These are phyloP conservation scores for Polyporus tsugae DNA, from an alignment of 1,284 basidiomycete genomes.

Conservation along the genomic window DNA sequence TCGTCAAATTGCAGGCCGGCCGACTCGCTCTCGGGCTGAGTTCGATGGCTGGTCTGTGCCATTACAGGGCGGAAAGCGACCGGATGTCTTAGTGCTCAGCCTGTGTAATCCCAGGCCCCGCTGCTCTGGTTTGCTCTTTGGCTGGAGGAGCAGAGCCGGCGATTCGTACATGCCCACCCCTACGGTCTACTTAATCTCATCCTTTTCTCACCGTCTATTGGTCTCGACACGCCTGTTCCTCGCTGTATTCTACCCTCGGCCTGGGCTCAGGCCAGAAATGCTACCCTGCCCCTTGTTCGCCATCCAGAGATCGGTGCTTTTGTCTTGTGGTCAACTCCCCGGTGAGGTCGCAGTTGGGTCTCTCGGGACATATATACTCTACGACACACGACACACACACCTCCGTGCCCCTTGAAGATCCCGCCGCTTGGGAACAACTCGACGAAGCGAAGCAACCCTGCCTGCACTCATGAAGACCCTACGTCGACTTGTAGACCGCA, in stretches of 20 bases:
- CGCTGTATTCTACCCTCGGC: background rate
- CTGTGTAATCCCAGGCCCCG: slow-evolving; percentile 37
- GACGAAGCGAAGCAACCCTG: background rate
- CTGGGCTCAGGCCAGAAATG: slow-evolving; percentile 2
- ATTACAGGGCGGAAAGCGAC: slow-evolving; percentile 58
- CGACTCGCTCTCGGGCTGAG: slow-evolving; percentile 22
- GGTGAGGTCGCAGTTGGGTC: background rate
- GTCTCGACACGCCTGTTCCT: background rate
- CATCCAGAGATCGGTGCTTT: background rate
- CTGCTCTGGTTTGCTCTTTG: slow-evolving; percentile 36
- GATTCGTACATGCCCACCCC: slow-evolving; percentile 48
- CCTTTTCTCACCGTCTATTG: background rate
- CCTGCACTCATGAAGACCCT: slow-evolving; percentile 8
- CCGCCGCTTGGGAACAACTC: background rate
- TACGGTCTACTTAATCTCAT: background rate
- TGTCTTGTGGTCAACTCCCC: background rate
- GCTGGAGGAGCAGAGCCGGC: slow-evolving; percentile 52
- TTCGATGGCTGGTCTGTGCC: slow-evolving; percentile 56
- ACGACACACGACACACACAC: background rate
- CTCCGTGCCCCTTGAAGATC: background rate
- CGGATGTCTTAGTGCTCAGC: slow-evolving; percentile 61
- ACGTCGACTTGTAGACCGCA: slow-evolving; percentile 12
- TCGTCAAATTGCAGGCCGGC: slow-evolving; percentile 58
- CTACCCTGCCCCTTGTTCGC: background rate
- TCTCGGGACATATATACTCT: background rate